Evolutionary conservation across 2,329 filamentous ascomycete genomes (phyloP).

Genomic region (Raffaelea ambrosiae): DNA sequence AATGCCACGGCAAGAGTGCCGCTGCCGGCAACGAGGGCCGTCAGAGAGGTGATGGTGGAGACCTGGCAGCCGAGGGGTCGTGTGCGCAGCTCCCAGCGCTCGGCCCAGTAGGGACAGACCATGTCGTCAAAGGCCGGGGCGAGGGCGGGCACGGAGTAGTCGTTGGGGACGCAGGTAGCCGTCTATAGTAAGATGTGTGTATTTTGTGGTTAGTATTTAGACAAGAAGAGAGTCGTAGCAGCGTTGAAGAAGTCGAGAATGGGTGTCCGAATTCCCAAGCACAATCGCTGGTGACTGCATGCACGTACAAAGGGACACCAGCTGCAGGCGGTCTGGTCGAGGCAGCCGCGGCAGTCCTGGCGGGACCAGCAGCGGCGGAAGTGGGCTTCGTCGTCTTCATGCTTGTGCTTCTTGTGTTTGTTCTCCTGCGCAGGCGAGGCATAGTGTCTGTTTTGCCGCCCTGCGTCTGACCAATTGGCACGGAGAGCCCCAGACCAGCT

Average conservation of each 20-base stretch:
- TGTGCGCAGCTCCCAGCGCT: conserved; percentile 34
- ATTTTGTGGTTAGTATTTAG: neutral
- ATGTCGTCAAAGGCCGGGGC: conserved; percentile 41
- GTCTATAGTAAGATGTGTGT: conserved; percentile 26
- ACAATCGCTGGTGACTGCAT: neutral
- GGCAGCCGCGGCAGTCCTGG: conserved; percentile 39
- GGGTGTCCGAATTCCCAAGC: neutral
- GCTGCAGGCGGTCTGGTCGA: conserved; percentile 33
- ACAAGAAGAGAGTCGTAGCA: neutral
- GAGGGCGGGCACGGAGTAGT: conserved; percentile 33
- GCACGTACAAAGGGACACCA: conserved; percentile 44
- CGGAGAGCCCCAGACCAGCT: too few species aligned
- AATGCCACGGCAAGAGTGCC: conserved; percentile 20
- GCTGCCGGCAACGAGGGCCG: conserved; percentile 23
- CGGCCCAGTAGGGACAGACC: conserved; percentile 43
- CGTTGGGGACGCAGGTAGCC: conserved; percentile 46
- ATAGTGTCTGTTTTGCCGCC: too few species aligned
- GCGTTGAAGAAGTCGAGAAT: conserved; percentile 4
- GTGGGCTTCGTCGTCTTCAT: conserved; percentile 24
- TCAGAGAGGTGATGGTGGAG: conserved; percentile 31
- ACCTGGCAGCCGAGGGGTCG: conserved; percentile 30
- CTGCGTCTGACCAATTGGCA: too few species aligned
- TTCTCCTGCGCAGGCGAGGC: too few species aligned
- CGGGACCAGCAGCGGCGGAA: conserved; percentile 42
- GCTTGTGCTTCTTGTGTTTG: neutral